Percentiles rank a stretch among this genome's conserved stretches.
Evolutionary conservation across 1,284 basidiomycete species (phyloP).

Genomic region (Mycena sp.): DNA sequence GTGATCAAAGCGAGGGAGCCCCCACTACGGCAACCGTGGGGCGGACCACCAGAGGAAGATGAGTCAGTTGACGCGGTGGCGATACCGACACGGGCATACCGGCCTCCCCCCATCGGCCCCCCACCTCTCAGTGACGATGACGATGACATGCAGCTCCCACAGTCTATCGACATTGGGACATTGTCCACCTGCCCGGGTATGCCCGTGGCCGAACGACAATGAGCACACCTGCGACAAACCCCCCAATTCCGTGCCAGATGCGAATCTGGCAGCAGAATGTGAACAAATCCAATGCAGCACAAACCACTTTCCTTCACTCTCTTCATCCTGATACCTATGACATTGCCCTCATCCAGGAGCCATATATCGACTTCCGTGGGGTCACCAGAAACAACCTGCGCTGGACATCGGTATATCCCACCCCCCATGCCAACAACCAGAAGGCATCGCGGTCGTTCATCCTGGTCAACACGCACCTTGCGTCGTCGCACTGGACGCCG

Average conservation of each 20-base stretch:
- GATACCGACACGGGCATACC: too few species aligned
- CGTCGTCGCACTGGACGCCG: slow-evolving; percentile 36
- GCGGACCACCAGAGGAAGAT: too few species aligned
- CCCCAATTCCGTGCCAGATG: not conserved
- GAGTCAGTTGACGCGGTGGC: too few species aligned
- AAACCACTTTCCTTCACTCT: not conserved
- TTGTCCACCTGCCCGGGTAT: too few species aligned
- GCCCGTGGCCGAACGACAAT: too few species aligned
- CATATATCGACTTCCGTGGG: not conserved
- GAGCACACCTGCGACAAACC: too few species aligned
- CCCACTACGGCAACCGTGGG: too few species aligned
- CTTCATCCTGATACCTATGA: not conserved
- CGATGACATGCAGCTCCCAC: too few species aligned
- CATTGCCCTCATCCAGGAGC: slow-evolving; percentile 18
- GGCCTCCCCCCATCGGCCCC: too few species aligned
- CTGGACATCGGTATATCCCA: slow-evolving; percentile 29
- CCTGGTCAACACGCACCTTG: slow-evolving; percentile 39
- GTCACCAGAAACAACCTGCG: not conserved
- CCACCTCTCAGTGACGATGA: too few species aligned
- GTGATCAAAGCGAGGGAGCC: too few species aligned
- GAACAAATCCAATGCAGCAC: slow-evolving; percentile 3
- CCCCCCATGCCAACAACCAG: slow-evolving; percentile 16
- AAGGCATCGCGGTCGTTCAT: slow-evolving; percentile 35
- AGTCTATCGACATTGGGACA: too few species aligned
- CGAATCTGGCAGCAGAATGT: slow-evolving; percentile 14